Evolutionary conservation across 2,329 filamentous ascomycete genomes (phyloP), one percentile per base, ranked within the genome.

Genomic region (Didymella keratinophila): DNA sequence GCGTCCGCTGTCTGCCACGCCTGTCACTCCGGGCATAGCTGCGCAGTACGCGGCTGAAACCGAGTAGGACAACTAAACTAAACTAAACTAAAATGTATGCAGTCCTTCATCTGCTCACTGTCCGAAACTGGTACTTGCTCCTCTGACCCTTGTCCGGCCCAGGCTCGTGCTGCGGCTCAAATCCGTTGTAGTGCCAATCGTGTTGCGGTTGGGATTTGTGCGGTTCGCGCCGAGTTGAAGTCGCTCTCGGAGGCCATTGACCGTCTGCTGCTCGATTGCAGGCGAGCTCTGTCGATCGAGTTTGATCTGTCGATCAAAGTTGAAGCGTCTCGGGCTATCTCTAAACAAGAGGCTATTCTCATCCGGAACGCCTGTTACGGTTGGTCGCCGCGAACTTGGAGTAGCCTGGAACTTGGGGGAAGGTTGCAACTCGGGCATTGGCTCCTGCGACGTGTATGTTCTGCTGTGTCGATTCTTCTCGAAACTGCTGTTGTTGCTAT

Each of bases 361-460:
- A 34, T 68, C 71, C 9, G 51, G 56, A 11, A 58, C 56, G 18
- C 56, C 56, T 7, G 69, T 61, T 4, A 71, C 60, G 11, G 71
- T 74, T 1, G 73, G 74, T 8, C 73, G 71, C n/a, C 73, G 73
- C 2, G 70, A 61, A n/a, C 63, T 63, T 4, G 68, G 43, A 11
- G 69, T 69, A 4, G 65, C 64, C 44, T 72, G 72, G 16, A 76
- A 48, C 4, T 70, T 63, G 14, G 71, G 72, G 8, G 70, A 72
- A 30, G 72, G 71, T 39, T 72, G 71, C 11, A 73, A 62, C 39
- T 76, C 72, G 7, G 76, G 76, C 61, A 78, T 66, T 2, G 76
- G 76, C 37, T 77, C 71, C 7, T 74, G 70, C 11, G 73, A 74
- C 10, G 73, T 74, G 51, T 77, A 78, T 12, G 76, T 72, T 53